Evolutionary conservation across 2,329 filamentous ascomycete genomes (phyloP).

Genomic region (Arthrobotrys megalospora): DNA sequence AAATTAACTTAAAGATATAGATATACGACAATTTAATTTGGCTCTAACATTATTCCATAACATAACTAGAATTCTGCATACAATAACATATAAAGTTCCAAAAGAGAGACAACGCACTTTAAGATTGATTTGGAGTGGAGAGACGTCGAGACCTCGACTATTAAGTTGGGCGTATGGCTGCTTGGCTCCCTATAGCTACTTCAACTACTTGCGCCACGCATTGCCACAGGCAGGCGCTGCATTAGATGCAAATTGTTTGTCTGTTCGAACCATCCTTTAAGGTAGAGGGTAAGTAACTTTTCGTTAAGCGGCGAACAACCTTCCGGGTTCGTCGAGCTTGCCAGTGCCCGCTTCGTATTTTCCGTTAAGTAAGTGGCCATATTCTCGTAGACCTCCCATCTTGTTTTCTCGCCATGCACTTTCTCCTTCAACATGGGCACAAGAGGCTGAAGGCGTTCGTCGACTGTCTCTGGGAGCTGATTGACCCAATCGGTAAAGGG

Average conservation of each 20-base stretch:
- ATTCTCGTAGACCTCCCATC: slow-evolving; percentile 30
- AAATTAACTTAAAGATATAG: no score
- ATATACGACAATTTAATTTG: no score
- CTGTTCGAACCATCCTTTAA: slow-evolving; percentile 29
- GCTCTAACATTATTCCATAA: no score
- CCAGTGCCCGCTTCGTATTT: slow-evolving; percentile 1
- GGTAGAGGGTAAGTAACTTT: slow-evolving; percentile 12
- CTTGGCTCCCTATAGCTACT: no score
- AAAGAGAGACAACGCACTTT: no score
- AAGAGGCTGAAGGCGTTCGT: slow-evolving; percentile 15
- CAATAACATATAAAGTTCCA: no score
- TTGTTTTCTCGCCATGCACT: slow-evolving; percentile 18
- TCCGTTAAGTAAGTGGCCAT: slow-evolving; percentile 28
- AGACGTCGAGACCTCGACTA: no score
- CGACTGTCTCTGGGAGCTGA: slow-evolving; percentile 12
- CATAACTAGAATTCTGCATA: no score
- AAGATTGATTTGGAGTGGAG: no score
- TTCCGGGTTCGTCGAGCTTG: slow-evolving; percentile 11
- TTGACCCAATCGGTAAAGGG: slow-evolving; percentile 17
- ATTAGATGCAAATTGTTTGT: slow-evolving; percentile 5
- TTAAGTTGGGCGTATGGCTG: no score
- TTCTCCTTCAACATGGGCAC: slow-evolving; percentile 34
- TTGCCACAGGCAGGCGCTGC: not conserved
- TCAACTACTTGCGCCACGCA: no score
- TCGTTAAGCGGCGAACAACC: slow-evolving; percentile 24